Conservation (phyloP, 805 yeast genomes). For the Jamesozyma jinghongensis region DNA sequence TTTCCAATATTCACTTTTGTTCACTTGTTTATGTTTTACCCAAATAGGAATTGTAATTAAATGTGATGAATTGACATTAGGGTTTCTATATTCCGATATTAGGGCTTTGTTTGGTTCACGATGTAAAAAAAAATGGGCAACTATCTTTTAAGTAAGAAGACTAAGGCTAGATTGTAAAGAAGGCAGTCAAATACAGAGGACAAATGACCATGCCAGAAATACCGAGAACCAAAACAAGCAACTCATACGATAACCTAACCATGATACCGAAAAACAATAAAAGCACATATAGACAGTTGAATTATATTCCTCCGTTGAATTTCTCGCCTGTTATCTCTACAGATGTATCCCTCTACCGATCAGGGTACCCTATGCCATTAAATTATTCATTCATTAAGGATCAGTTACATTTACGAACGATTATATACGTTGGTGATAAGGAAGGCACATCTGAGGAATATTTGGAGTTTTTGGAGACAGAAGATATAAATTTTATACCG, state of each 20-base stretch:
- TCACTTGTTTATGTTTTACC: constrained; percentile 5
- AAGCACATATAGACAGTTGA: too few species aligned
- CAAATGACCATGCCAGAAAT: too few species aligned
- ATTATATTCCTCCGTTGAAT: constrained; percentile 81
- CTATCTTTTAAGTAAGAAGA: too few species aligned
- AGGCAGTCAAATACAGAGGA: too few species aligned
- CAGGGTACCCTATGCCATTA: constrained; percentile 88
- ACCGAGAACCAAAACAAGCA: too few species aligned
- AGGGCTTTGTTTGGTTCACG: too few species aligned
- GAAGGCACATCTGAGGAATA: constrained; percentile 47
- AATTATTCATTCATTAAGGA: constrained; percentile 68
- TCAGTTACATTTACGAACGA: constrained; percentile 62
- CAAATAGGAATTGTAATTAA: constrained; percentile 4
- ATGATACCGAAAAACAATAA: neutral
- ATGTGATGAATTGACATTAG: too few species aligned
- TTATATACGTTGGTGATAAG: constrained; percentile 76
- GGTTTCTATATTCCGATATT: too few species aligned
- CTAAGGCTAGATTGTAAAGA: too few species aligned
- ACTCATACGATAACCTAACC: too few species aligned
- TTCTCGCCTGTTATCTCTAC: constrained; percentile 59
- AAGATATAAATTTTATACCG: constrained; percentile 47
- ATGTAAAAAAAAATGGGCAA: too few species aligned
- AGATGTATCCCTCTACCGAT: constrained; percentile 76
- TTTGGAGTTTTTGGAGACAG: constrained; percentile 52
- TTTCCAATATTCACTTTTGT: too few species aligned